Percentiles rank a stretch among this genome's conserved stretches.
phyloP scores from a whole-genome alignment of 2,329 filamentous ascomycete species.

The Monosporascus sp. region DNA sequence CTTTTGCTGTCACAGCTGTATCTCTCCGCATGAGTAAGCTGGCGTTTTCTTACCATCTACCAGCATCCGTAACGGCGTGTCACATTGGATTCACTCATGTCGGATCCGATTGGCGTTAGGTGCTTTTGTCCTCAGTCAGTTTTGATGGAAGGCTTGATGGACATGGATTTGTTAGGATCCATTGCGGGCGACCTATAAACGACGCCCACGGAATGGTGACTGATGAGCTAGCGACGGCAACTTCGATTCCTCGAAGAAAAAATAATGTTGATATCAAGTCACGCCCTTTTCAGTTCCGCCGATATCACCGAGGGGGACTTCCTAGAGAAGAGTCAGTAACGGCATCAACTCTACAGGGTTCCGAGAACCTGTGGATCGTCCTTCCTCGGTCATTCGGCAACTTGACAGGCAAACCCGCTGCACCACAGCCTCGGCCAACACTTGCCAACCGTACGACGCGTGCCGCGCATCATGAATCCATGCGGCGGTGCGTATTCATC shows the following conservation, averaged over 20 bases:
- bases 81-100: too few relatives aligned
- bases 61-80: background rate
- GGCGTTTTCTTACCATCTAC: background rate
- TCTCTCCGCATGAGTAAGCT: background rate
- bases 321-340: background rate
- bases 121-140: background rate
- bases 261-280: background rate
- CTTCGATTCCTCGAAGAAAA: background rate
- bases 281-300: background rate
- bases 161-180: background rate
- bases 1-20: background rate
- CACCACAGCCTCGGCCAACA: too few relatives aligned
- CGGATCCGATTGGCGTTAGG: background rate
- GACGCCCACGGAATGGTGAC: background rate
- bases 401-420: too few relatives aligned
- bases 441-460: too few relatives aligned
- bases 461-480: too few relatives aligned
- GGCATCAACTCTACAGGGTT: too few relatives aligned
- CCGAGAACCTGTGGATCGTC: too few relatives aligned
- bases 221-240: background rate
- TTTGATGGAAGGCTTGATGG: background rate
- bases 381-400: too few relatives aligned
- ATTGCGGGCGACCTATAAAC: background rate
- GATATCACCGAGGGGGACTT: background rate
- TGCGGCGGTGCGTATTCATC: too few relatives aligned